Percentiles rank a stretch among this genome's conserved stretches.
Conservation (phyloP, 176 grass and related monocot species). For the Luzula sylvatica region DNA sequence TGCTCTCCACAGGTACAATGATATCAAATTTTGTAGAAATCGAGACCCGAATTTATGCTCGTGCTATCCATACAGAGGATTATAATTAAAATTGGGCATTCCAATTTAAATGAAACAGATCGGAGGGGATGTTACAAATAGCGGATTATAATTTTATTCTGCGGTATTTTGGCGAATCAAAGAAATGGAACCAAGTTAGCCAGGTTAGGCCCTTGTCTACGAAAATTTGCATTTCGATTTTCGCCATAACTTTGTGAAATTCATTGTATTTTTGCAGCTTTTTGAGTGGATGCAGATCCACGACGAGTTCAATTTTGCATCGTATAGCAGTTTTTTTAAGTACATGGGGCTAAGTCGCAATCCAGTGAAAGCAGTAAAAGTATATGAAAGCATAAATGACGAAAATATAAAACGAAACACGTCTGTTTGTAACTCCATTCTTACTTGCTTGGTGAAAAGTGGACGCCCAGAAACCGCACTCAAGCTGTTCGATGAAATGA, state of each 20-base stretch:
- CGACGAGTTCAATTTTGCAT: constrained; percentile 46
- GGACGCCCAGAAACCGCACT: constrained; percentile 54
- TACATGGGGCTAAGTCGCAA: constrained; percentile 66
- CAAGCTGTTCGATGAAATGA: constrained; percentile 82
- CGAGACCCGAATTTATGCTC: background rate
- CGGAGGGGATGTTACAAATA: constrained; percentile 51
- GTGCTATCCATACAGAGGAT: background rate
- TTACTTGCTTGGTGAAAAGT: constrained; percentile 83
- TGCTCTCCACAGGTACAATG: constrained; percentile 45
- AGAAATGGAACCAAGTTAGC: constrained; percentile 49
- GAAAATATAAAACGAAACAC: constrained; percentile 35
- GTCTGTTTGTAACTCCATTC: constrained; percentile 80
- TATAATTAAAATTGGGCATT: background rate
- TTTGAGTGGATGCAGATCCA: constrained; percentile 73
- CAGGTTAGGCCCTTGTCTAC: constrained; percentile 35
- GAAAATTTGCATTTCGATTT: background rate
- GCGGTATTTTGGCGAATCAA: constrained; percentile 53
- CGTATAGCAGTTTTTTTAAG: constrained; percentile 91
- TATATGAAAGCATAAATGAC: constrained; percentile 51
- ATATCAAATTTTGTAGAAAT: background rate
- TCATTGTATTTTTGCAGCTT: constrained; percentile 44
- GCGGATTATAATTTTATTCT: constrained; percentile 78
- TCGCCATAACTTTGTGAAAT: background rate
- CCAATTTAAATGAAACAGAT: constrained; percentile 23
- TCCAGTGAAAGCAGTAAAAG: constrained; percentile 39